These are phyloP conservation scores for Ormosia semicastrata DNA, from an alignment of 306 rosid genomes.

Conservation along the genomic window DNA sequence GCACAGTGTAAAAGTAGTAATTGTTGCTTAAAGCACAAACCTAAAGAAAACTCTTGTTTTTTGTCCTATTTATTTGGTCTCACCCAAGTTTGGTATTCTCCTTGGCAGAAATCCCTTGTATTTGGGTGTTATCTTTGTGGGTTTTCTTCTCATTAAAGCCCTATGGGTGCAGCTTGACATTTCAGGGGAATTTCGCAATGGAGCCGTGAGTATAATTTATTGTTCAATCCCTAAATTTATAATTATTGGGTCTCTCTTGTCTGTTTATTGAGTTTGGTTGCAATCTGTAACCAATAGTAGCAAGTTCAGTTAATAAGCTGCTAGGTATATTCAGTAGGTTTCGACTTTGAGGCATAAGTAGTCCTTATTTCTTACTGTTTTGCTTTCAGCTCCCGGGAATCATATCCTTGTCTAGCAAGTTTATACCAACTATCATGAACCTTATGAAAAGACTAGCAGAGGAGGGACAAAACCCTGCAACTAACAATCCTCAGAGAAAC, in stretches of 20 bases:
- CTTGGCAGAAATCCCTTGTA: conserved; percentile 90
- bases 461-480: conserved; percentile 57
- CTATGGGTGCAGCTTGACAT: conserved; percentile 90
- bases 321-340: background rate
- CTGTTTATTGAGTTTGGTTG: conserved; percentile 10
- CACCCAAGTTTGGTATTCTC: conserved; percentile 20
- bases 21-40: background rate
- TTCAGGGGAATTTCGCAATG: conserved; percentile 72
- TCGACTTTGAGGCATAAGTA: background rate
- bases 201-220: conserved; percentile 62
- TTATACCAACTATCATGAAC: conserved; percentile 82
- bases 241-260: background rate
- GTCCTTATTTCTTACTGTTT: background rate
- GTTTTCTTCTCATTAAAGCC: conserved; percentile 72
- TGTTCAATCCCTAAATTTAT: conserved; percentile 5
- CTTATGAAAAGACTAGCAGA: conserved; percentile 79
- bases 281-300: background rate
- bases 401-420: conserved; percentile 70
- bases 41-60: background rate
- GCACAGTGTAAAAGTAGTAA: background rate
- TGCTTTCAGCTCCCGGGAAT: conserved; percentile 86
- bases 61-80: conserved; percentile 20
- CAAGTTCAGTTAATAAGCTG: conserved; percentile 12
- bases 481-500: conserved; percentile 53
- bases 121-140: conserved; percentile 70